phyloP scores from a whole-genome alignment of 306 rosid species.

The Trifolium dubium region DNA sequence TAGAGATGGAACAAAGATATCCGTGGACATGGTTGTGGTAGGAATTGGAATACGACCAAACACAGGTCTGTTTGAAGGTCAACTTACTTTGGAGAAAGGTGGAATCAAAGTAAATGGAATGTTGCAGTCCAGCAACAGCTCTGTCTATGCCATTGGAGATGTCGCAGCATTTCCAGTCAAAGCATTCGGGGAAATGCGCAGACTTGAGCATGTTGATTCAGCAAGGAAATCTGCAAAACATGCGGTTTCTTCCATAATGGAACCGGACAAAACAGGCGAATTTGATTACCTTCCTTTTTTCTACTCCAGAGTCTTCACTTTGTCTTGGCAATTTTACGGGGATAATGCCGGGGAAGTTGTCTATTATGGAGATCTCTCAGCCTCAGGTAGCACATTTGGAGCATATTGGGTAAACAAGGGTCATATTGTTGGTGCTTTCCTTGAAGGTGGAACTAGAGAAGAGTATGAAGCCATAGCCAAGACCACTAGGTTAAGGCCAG shows the following conservation, averaged over 20 bases:
- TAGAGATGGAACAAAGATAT: constrained; percentile 74
- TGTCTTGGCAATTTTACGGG: constrained; percentile 98
- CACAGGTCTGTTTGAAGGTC: constrained; percentile 94
- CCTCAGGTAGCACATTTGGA: constrained; percentile 65
- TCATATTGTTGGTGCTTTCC: constrained; percentile 70
- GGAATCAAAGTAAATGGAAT: constrained; percentile 96
- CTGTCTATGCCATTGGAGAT: constrained; percentile 93
- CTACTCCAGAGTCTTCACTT: constrained; percentile 89
- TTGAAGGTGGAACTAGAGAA: constrained; percentile 49
- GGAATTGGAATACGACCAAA: constrained; percentile 99
- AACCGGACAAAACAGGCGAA: constrained; percentile 61
- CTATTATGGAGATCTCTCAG: constrained; percentile 80
- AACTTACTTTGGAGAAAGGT: constrained; percentile 94
- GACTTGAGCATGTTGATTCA: constrained; percentile 95
- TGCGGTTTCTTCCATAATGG: constrained; percentile 83
- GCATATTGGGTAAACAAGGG: constrained; percentile 91
- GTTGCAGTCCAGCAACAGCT: constrained; percentile 84
- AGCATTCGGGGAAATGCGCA: constrained; percentile 79
- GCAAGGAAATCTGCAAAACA: constrained; percentile 88
- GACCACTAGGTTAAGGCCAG: constrained; percentile 75
- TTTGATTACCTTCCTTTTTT: constrained; percentile 93
- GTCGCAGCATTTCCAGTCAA: constrained; percentile 98
- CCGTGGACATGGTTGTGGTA: constrained; percentile 87
- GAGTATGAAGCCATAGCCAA: constrained; percentile 51
- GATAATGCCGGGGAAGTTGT: constrained; percentile 83